Evolutionary conservation across 495 filamentous ascomycete species (phyloP), one percentile per base, ranked within the genome.

Genomic region (Trichocladium antarcticum): DNA sequence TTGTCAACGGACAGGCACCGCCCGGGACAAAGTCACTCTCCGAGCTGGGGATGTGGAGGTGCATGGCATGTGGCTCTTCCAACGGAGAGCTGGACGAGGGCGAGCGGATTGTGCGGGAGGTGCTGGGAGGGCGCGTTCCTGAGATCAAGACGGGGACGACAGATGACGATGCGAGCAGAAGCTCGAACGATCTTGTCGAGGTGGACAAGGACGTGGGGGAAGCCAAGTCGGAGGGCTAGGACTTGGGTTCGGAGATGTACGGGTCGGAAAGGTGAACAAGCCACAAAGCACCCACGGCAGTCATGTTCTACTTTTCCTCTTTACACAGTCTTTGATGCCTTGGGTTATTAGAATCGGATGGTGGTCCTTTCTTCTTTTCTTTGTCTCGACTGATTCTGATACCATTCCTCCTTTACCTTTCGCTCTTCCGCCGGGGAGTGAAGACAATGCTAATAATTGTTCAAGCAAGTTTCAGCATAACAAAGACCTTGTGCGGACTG

Each of bases 1-100:
- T 96, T 9, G 90, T 99, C 28, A 99, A 99, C 60, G 92, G 92
- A 3, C 90, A 95, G 59, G 92, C 93, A 2, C 90, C 92, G 10
- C 92, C 92, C 0, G 92, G 93, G 2, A 79, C 83, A 3, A 83
- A 79, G 58, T 78, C 71, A 0, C 68, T 89, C 14, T 78, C 85
- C 14, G 90, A 95, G 37, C 63, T 99, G 0, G 92, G 90, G 9
- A 75, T 72, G 55, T 99, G 92, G 92, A 80, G 82, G 44, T 99
- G 92, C 68, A 83, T 80, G 50, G 80, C 78, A 37, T 99, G 92
- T 58, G 81, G 84, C 1, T 71, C 78, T n/a, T 77, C 76, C 74
- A 98, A 98, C 62, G 89, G 90, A 1, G 76, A 81, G 55, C 80
- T 71, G 24, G 74, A 81, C 48, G 83, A 87, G 55, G 79, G 76